These are phyloP conservation scores for Exidia glandulosa DNA, from an alignment of 768 basidiomycete genomes.

Conservation along the genomic window DNA sequence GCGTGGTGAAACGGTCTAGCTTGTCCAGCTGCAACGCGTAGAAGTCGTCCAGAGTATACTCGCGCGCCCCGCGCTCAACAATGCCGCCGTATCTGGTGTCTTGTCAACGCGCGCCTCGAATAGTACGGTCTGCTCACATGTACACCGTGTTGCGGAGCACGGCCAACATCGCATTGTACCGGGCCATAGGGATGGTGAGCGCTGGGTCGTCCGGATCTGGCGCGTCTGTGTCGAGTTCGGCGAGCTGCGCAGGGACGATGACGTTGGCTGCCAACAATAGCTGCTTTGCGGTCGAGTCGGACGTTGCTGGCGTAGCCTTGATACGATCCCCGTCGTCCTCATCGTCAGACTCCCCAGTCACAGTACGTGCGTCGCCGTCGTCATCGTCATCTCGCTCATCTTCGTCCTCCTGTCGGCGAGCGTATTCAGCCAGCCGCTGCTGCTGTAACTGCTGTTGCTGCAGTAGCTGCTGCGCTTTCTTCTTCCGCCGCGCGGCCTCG, in stretches of 20 bases:
- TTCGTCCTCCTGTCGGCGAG: conserved; percentile 6
- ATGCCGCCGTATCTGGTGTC: conserved; percentile 72
- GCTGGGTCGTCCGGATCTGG: conserved; percentile 54
- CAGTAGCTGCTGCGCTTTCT: too few relatives aligned
- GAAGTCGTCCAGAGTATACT: conserved; percentile 88
- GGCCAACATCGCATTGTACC: conserved; percentile 85
- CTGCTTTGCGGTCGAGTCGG: too few relatives aligned
- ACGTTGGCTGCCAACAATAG: too few relatives aligned
- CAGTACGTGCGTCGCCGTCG: conserved; percentile 2
- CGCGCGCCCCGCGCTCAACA: conserved; percentile 67
- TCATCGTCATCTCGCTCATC: conserved; percentile 8
- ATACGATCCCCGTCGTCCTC: conserved; percentile 9
- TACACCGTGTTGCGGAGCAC: conserved; percentile 77
- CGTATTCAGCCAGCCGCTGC: conserved; percentile 7
- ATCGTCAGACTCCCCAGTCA: too few relatives aligned
- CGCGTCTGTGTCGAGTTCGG: conserved; percentile 12
- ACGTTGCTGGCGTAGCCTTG: too few relatives aligned
- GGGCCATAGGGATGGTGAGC: conserved; percentile 49
- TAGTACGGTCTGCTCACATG: conserved; percentile 40
- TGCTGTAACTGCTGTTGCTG: conserved; percentile 11
- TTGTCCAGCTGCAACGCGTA: conserved; percentile 73
- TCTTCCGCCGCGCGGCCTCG: conserved; percentile 33
- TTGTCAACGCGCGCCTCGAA: not conserved
- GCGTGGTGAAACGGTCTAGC: conserved; percentile 63
- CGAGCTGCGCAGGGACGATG: not conserved